Conservation (phyloP, 306 rosid species). For the Ziziphus jujuba region DNA sequence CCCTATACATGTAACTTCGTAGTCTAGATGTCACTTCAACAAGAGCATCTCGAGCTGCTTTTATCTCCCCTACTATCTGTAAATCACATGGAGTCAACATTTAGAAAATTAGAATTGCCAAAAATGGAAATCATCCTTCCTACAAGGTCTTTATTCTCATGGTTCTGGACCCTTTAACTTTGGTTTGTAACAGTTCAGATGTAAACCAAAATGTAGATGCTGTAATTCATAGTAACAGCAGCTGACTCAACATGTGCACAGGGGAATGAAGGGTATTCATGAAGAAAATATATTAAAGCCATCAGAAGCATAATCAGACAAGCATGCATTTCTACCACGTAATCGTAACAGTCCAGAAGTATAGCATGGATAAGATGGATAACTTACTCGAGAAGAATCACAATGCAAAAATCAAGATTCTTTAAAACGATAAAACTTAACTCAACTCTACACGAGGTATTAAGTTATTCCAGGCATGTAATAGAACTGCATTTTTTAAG, state of each 20-base stretch:
- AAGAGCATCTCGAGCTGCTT: slow-evolving; percentile 88
- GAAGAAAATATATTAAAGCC: neutral
- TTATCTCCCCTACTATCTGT: slow-evolving; percentile 92
- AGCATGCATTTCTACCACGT: neutral
- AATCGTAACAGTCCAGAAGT: neutral
- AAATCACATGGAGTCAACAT: slow-evolving; percentile 10
- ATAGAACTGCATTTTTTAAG: slow-evolving; percentile 6
- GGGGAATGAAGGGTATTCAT: slow-evolving; percentile 2
- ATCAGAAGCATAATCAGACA: neutral
- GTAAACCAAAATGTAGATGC: neutral
- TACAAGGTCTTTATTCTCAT: slow-evolving; percentile 17
- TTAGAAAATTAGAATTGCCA: slow-evolving; percentile 19
- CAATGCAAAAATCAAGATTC: slow-evolving; percentile 12
- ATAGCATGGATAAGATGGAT: neutral
- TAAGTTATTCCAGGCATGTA: slow-evolving; percentile 15
- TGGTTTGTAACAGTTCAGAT: slow-evolving; percentile 6
- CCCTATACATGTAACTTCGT: slow-evolving; percentile 72
- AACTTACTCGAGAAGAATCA: slow-evolving; percentile 5
- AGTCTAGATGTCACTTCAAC: slow-evolving; percentile 93
- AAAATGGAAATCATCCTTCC: slow-evolving; percentile 18
- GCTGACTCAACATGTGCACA: neutral
- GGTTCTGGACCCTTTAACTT: slow-evolving; percentile 25
- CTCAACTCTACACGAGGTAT: slow-evolving; percentile 18
- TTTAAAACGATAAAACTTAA: slow-evolving; percentile 21
- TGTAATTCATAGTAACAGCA: neutral